phyloP scores from a whole-genome alignment of 164 flowering plant species.

The Aristolochia contorta region DNA sequence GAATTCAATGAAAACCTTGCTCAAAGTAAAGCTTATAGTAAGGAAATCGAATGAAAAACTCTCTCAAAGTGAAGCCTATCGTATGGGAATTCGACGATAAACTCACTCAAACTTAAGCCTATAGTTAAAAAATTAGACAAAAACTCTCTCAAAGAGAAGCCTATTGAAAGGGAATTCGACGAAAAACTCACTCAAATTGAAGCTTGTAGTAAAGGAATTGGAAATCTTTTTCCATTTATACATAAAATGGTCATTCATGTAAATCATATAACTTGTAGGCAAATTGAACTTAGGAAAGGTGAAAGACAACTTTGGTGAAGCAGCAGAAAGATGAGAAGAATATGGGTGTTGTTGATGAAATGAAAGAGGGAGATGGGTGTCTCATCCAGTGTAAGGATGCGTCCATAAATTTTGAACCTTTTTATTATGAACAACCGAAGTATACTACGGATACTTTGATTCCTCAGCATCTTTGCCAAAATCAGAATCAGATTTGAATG shows the following conservation, averaged over 20 bases:
- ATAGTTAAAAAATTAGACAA: no score
- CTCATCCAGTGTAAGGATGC: conserved; percentile 32
- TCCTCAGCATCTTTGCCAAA: background rate
- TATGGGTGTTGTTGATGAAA: conserved; percentile 46
- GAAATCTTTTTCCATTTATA: background rate
- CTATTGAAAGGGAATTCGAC: no score
- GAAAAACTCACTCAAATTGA: no score
- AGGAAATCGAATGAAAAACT: no score
- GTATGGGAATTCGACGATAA: no score
- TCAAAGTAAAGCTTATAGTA: no score
- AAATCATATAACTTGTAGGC: conserved; percentile 2
- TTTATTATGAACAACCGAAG: no score
- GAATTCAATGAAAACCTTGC: no score
- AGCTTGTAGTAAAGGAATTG: no score
- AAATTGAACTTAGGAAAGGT: background rate
- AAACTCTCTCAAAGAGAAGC: no score
- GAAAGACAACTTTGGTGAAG: conserved; percentile 4
- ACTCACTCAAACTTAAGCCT: no score
- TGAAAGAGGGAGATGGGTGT: conserved; percentile 75
- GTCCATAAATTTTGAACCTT: background rate
- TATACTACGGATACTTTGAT: background rate
- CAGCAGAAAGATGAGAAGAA: conserved; percentile 42
- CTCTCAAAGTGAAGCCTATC: no score
- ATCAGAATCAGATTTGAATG: background rate
- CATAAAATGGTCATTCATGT: background rate